Evolutionary conservation across 352 stramenopile species (phyloP).

Genomic region (Blastocystis sp.): DNA sequence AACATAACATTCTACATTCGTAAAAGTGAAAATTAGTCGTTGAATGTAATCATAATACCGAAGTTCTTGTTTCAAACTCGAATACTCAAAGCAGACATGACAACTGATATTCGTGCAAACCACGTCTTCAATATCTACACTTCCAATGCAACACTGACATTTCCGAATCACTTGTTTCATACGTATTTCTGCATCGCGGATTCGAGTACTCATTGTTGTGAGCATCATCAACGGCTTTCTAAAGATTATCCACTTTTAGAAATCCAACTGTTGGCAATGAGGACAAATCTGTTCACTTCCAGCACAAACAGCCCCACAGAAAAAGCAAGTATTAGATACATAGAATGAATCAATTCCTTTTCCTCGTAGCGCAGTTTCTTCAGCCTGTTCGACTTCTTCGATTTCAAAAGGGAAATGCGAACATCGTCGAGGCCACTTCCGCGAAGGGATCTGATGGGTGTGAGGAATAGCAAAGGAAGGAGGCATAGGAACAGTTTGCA

Average conservation of each 20-base stretch:
- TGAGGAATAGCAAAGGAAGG: neutral
- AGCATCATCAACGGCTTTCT: neutral
- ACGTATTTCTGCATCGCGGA: neutral
- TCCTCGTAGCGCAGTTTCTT: neutral
- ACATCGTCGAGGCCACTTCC: neutral
- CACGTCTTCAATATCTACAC: constrained; percentile 30
- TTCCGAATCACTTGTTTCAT: neutral
- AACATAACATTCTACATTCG: neutral
- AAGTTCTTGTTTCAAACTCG: neutral
- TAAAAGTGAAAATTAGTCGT: neutral
- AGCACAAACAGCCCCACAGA: neutral
- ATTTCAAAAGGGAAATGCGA: neutral
- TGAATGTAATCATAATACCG: neutral
- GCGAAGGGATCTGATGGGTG: neutral
- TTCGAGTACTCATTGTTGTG: neutral
- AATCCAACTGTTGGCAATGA: neutral
- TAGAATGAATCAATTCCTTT: constrained; percentile 44
- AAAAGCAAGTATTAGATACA: constrained; percentile 6
- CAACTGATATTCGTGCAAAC: constrained; percentile 36
- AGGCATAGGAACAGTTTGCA: neutral
- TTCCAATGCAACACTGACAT: constrained; percentile 12
- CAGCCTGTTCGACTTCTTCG: neutral
- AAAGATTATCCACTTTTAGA: neutral
- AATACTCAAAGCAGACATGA: neutral
- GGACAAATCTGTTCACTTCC: neutral